Evolutionary conservation across 805 yeast genomes (phyloP).

Genomic region (Myxozyma mucilagina): DNA sequence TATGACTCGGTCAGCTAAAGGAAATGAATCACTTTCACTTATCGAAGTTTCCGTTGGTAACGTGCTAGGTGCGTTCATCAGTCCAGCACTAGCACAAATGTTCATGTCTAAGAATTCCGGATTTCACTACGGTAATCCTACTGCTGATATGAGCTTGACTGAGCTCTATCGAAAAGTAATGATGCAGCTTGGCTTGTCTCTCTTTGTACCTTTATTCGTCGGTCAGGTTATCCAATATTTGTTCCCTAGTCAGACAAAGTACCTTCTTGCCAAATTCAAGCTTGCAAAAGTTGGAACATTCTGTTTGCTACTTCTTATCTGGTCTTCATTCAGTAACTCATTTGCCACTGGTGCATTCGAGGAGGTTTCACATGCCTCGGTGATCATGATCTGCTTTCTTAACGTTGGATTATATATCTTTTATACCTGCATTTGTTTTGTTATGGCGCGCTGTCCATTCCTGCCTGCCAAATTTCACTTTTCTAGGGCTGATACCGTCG

Average conservation of each 20-base stretch:
- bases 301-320: slow-evolving; percentile 76
- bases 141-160: slow-evolving; percentile 46
- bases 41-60: slow-evolving; percentile 88
- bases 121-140: slow-evolving; percentile 76
- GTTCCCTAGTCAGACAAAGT: slow-evolving; percentile 63
- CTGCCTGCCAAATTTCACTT: slow-evolving; percentile 60
- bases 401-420: slow-evolving; percentile 77
- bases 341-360: slow-evolving; percentile 80
- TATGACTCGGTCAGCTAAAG: slow-evolving; percentile 84
- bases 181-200: slow-evolving; percentile 83
- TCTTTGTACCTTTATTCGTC: slow-evolving; percentile 82
- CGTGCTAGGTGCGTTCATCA: slow-evolving; percentile 78
- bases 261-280: slow-evolving; percentile 57
- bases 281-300: slow-evolving; percentile 74
- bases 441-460: slow-evolving; percentile 61
- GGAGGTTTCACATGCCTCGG: slow-evolving; percentile 63
- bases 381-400: slow-evolving; percentile 78
- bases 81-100: slow-evolving; percentile 82
- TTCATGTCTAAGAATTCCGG: slow-evolving; percentile 57
- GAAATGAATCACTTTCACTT: slow-evolving; percentile 73
- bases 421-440: slow-evolving; percentile 65
- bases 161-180: slow-evolving; percentile 70
- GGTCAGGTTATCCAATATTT: slow-evolving; percentile 80
- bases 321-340: slow-evolving; percentile 49
- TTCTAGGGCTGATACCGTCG: slow-evolving; percentile 67